phyloP scores from a whole-genome alignment of 2,329 filamentous ascomycete genomes.

The Scedosporium aurantiacum region DNA sequence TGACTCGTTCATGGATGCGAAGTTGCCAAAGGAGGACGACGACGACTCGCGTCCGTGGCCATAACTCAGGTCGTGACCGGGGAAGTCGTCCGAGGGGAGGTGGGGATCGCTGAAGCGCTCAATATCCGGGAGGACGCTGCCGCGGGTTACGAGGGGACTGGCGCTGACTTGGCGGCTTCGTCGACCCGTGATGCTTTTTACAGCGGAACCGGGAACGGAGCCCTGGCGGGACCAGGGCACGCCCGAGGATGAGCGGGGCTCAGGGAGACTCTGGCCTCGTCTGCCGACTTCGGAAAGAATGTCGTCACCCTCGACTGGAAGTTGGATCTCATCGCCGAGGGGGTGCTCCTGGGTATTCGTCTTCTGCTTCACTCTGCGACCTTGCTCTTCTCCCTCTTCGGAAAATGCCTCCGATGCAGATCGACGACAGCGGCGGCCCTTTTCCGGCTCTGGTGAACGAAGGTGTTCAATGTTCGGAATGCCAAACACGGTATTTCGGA shows the following conservation, averaged over 20 bases:
- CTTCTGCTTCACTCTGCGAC: constrained; percentile 27
- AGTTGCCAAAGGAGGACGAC: constrained; percentile 7
- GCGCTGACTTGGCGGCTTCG: constrained; percentile 17
- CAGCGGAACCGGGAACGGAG: constrained; percentile 36
- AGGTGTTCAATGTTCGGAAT: constrained; percentile 10
- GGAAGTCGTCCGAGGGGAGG: constrained; percentile 20
- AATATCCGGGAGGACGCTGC: constrained; percentile 26
- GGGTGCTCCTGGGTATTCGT: constrained; percentile 15
- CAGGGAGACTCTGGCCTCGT: constrained; percentile 53
- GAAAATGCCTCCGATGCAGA: not conserved
- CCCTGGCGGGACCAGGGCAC: constrained; percentile 41
- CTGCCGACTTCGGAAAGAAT: constrained; percentile 55
- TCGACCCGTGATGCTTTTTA: constrained; percentile 24
- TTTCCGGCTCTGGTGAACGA: constrained; percentile 7
- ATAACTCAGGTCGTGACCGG: constrained; percentile 19
- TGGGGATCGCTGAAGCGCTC: constrained; percentile 35
- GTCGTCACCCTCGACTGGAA: constrained; percentile 24
- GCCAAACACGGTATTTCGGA: constrained; percentile 27
- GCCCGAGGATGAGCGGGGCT: constrained; percentile 46
- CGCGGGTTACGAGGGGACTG: constrained; percentile 27
- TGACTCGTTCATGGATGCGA: constrained; percentile 16
- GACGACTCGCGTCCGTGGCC: not conserved
- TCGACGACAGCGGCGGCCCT: constrained; percentile 31
- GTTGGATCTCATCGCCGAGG: constrained; percentile 16
- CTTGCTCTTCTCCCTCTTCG: constrained; percentile 14